Percentiles rank a stretch among this genome's conserved stretches.
Conservation (phyloP, 129 eudicot species). For the Flaveria ramosissima region DNA sequence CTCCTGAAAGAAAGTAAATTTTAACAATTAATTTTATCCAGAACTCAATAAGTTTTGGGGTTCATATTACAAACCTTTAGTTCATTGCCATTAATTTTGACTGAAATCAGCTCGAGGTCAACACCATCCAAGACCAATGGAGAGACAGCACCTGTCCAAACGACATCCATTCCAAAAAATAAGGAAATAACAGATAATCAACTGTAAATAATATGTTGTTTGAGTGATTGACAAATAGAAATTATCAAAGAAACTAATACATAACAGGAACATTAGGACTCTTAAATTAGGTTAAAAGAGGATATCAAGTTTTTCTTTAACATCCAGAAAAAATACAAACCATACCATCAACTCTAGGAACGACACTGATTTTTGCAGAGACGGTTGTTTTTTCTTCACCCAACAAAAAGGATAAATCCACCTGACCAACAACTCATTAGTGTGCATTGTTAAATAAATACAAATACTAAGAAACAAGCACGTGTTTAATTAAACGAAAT, state of each 20-base stretch:
- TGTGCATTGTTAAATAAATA: background rate
- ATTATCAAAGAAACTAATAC: background rate
- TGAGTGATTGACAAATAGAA: background rate
- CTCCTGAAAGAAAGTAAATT: constrained; percentile 47
- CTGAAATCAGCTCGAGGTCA: constrained; percentile 75
- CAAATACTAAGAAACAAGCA: background rate
- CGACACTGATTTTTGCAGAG: constrained; percentile 58
- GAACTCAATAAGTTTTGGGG: background rate
- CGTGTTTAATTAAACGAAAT: constrained; percentile 4
- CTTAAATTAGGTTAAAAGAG: background rate
- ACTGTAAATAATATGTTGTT: background rate
- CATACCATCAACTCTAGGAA: constrained; percentile 77
- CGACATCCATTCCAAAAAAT: background rate
- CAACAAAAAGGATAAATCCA: constrained; percentile 69
- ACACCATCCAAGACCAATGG: constrained; percentile 81
- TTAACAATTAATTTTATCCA: background rate
- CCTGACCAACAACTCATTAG: constrained; percentile 46
- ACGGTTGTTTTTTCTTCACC: constrained; percentile 90
- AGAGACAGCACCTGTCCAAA: constrained; percentile 51
- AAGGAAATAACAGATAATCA: background rate
- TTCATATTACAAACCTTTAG: constrained; percentile 51
- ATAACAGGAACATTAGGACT: background rate
- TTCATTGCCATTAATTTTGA: constrained; percentile 60
- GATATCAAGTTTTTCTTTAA: background rate
- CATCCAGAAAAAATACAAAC: background rate